Evolutionary conservation across 75 land plant genomes (phyloP).

Genomic region (Larix kaempferi): DNA sequence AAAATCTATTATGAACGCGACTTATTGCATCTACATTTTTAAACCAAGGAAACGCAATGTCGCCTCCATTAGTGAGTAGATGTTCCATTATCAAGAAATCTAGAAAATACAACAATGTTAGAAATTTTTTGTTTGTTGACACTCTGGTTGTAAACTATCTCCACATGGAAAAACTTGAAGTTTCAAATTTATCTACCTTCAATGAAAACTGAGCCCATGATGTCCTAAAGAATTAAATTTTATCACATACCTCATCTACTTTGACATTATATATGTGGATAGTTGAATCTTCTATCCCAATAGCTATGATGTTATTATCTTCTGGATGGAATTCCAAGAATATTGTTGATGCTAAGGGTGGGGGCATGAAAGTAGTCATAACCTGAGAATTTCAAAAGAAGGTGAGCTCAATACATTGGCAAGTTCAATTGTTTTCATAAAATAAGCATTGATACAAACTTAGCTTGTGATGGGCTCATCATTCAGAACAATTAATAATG

Average conservation of each 20-base stretch:
- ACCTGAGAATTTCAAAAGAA: conserved; percentile 19
- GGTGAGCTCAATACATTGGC: not conserved
- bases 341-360: too few relatives aligned
- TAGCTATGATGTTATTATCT: too few relatives aligned
- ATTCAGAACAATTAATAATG: not conserved
- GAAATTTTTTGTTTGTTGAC: not conserved
- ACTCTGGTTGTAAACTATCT: not conserved
- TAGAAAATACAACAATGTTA: too few relatives aligned
- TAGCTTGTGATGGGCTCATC: not conserved
- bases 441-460: not conserved
- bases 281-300: too few relatives aligned
- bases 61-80: too few relatives aligned
- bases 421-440: not conserved
- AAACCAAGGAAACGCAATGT: too few relatives aligned
- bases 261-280: too few relatives aligned
- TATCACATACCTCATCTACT: conserved; percentile 38
- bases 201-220: conserved; percentile 19
- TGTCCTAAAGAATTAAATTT: not conserved
- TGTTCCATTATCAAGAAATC: too few relatives aligned
- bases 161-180: not conserved
- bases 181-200: conserved; percentile 12
- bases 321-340: too few relatives aligned
- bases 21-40: too few relatives aligned
- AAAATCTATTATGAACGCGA: too few relatives aligned
- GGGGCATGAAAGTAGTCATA: conserved; percentile 45